Evolutionary conservation across 768 basidiomycete species (phyloP), one percentile per base, ranked within the genome.

Genomic region (Omphalotus guepiniiformis): DNA sequence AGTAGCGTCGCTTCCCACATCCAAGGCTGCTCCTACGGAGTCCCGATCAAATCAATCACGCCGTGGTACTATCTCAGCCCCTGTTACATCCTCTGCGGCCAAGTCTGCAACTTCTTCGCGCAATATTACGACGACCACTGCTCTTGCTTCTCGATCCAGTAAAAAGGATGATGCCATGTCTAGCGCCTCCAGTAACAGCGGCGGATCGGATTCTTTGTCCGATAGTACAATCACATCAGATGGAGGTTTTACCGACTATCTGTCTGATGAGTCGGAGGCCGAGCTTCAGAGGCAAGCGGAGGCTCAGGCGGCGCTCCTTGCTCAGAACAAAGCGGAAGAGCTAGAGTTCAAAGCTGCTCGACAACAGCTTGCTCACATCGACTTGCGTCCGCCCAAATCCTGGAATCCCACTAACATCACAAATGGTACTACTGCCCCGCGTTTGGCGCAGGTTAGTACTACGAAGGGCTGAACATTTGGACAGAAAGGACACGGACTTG

Each of bases 251-350:
- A 93, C 90, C 11, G 90, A 93, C 61, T 93, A 93, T 62, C 67
- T 91, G 25, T 91, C 88, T n/a, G 89, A 91, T 59, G 89, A 93
- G 65, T 91, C 88, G n/a, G 89, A 93, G 58, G 88, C 82, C 22
- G 89, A 93, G 61, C 64, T 93, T 46, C 89, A 93, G 65, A 74
- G 87, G 50, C 88, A 92, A 64, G 89, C 89, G 4, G 90, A 92
- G 58, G 81, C 80, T 18, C 81, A 79, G 52, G 89, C 89, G 3
- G 86, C 83, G 4, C 62, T 87, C 35, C 65, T 87, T 13, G 88
- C 86, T n/a, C 85, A 89, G 67, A 86, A 78, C 51, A 82, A 85
- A 56, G 77, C 80, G 37, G 88, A 91, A 62, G 88, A 91, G 60
- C 69, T 76, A 52, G 88, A 91, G 59, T 91, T 91, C 68, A 84